Evolutionary conservation across 495 filamentous ascomycete species (phyloP).

Genomic region (Lichenothelia convexa): DNA sequence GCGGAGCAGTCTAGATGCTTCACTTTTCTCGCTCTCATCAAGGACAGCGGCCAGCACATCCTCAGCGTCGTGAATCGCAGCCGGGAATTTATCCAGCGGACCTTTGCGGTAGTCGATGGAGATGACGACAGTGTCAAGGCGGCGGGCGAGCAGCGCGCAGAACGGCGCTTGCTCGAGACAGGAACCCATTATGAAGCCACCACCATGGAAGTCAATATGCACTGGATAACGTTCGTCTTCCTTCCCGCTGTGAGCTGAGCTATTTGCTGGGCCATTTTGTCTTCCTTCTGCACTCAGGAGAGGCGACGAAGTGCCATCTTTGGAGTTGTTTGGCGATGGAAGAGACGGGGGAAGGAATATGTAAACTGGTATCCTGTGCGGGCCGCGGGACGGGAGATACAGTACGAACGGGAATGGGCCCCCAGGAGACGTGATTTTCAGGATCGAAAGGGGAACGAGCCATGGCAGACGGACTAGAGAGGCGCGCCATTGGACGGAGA

Average conservation of each 20-base stretch:
- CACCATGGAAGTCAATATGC: constrained; percentile 16
- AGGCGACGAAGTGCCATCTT: too few relatives aligned
- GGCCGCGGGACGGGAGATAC: constrained; percentile 8
- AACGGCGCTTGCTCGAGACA: constrained; percentile 16
- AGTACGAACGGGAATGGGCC: constrained; percentile 15
- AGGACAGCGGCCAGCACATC: constrained; percentile 14
- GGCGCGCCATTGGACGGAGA: constrained; percentile 14
- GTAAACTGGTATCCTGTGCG: constrained; percentile 12
- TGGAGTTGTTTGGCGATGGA: constrained; percentile 1
- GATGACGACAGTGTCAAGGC: constrained; percentile 12
- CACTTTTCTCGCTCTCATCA: constrained; percentile 1
- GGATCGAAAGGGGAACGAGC: constrained; percentile 10
- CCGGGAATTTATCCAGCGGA: constrained; percentile 14
- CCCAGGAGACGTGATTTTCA: constrained; percentile 12
- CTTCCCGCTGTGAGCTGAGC: too few relatives aligned
- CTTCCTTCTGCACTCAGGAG: too few relatives aligned
- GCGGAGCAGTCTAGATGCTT: neutral
- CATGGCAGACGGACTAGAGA: constrained; percentile 12
- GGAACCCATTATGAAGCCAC: constrained; percentile 15
- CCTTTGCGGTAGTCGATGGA: constrained; percentile 18
- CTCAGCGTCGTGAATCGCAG: constrained; percentile 16
- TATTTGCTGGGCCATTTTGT: too few relatives aligned
- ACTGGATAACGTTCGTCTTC: too few relatives aligned
- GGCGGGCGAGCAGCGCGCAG: constrained; percentile 10
- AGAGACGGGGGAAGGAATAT: constrained; percentile 11